phyloP scores from a whole-genome alignment of 306 rosid genomes.

The Quercus suber region DNA sequence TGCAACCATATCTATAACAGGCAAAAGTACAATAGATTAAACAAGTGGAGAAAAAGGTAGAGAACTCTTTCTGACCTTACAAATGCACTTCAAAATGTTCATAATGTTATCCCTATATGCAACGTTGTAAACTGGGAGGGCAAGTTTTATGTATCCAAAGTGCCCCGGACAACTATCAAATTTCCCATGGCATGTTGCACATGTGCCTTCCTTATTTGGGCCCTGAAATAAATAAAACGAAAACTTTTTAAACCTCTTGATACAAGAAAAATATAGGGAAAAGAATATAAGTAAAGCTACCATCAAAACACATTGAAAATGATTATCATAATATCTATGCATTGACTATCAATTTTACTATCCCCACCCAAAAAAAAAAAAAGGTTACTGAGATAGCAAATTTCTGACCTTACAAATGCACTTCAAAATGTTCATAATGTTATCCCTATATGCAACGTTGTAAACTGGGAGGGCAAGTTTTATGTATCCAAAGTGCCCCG shows the following conservation, averaged over 20 bases:
- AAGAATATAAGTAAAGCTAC: background rate
- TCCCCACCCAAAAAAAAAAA: too few species aligned
- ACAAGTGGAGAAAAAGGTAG: background rate
- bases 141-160: slow-evolving; percentile 67
- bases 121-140: slow-evolving; percentile 72
- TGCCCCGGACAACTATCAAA: slow-evolving; percentile 75
- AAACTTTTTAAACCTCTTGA: slow-evolving; percentile 7
- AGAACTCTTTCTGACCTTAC: slow-evolving; percentile 56
- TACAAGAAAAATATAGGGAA: background rate
- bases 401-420: slow-evolving; percentile 82
- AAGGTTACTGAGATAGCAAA: too few species aligned
- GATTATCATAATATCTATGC: background rate
- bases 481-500: slow-evolving; percentile 84
- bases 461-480: slow-evolving; percentile 70
- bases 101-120: slow-evolving; percentile 56
- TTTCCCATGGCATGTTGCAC: slow-evolving; percentile 74
- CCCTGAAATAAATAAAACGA: slow-evolving; percentile 48
- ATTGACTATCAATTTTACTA: too few species aligned
- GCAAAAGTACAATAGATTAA: background rate
- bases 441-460: slow-evolving; percentile 62
- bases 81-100: slow-evolving; percentile 81
- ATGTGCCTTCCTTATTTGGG: slow-evolving; percentile 49
- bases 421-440: slow-evolving; percentile 65
- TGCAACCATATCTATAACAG: background rate
- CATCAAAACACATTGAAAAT: slow-evolving; percentile 3